Conservation (phyloP, 129 eudicot species). For the Deinandra increscens region DNA sequence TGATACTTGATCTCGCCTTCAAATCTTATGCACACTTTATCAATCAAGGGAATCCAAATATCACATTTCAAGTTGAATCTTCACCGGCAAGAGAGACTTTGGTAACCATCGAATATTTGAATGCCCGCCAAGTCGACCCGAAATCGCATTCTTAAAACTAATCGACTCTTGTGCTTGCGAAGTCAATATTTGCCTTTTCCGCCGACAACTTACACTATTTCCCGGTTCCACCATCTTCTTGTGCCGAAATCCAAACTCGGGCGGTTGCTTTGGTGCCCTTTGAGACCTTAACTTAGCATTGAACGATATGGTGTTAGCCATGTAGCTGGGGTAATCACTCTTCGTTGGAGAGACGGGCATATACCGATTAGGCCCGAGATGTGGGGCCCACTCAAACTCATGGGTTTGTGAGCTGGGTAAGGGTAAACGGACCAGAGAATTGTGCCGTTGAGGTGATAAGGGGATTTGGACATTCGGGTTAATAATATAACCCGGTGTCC, state of each 20-base stretch:
- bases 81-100: background rate
- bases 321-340: constrained; percentile 70
- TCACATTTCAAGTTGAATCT: no score
- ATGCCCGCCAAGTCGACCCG: constrained; percentile 58
- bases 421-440: constrained; percentile 45
- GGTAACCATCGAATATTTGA: constrained; percentile 37
- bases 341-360: constrained; percentile 59
- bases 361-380: constrained; percentile 49
- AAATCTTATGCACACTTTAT: constrained; percentile 32
- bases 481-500: constrained; percentile 30
- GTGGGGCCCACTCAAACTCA: constrained; percentile 60
- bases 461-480: constrained; percentile 40
- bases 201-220: constrained; percentile 63
- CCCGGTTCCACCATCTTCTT: constrained; percentile 84
- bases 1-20: constrained; percentile 22
- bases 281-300: constrained; percentile 80
- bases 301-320: constrained; percentile 73
- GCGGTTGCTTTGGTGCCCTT: constrained; percentile 81
- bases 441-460: constrained; percentile 41
- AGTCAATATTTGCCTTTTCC: constrained; percentile 70
- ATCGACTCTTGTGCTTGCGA: constrained; percentile 67
- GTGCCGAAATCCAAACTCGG: constrained; percentile 45
- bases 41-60: no score
- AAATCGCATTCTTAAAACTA: constrained; percentile 61
- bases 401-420: constrained; percentile 46